A percentile compares a stretch with the other conserved stretches of the same genome.
Evolutionary conservation across 345 rosid species (phyloP).

Genomic region (Hirschfeldia incana): DNA sequence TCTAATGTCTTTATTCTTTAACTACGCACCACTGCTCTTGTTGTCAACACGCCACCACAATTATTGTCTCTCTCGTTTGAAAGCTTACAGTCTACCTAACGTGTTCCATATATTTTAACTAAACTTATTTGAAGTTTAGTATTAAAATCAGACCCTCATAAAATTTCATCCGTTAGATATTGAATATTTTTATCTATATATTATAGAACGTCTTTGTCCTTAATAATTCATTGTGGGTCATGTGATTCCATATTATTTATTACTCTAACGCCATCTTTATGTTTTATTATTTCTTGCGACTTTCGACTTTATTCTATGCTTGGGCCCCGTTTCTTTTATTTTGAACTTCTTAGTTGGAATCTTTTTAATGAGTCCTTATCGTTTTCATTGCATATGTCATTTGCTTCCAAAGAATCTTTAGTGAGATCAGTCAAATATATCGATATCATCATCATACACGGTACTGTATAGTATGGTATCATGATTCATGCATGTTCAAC

Average conservation of each 20-base stretch:
- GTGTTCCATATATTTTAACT: background rate
- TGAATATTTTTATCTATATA: background rate
- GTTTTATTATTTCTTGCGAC: conserved; percentile 15
- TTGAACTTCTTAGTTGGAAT: conserved; percentile 23
- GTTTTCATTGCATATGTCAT: conserved; percentile 7
- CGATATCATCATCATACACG: background rate
- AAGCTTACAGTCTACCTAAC: conserved; percentile 2
- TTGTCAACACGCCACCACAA: background rate
- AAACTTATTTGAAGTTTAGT: background rate
- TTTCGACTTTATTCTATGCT: conserved; percentile 20
- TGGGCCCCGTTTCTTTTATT: conserved; percentile 26
- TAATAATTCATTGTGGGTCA: conserved; percentile 27
- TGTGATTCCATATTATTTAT: conserved; percentile 24
- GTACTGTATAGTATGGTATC: background rate
- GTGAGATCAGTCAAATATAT: conserved; percentile 18
- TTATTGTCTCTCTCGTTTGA: background rate
- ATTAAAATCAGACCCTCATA: background rate
- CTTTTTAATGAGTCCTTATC: conserved; percentile 13
- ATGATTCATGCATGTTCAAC: background rate
- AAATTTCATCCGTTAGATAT: conserved; percentile 24
- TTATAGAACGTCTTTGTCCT: conserved; percentile 18
- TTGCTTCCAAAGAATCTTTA: background rate
- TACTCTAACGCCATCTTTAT: conserved; percentile 21
- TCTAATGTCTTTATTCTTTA: background rate
- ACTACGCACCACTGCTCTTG: background rate